These are phyloP conservation scores for Gymnopilus dilepis DNA, from an alignment of 768 basidiomycete genomes.

Conservation along the genomic window DNA sequence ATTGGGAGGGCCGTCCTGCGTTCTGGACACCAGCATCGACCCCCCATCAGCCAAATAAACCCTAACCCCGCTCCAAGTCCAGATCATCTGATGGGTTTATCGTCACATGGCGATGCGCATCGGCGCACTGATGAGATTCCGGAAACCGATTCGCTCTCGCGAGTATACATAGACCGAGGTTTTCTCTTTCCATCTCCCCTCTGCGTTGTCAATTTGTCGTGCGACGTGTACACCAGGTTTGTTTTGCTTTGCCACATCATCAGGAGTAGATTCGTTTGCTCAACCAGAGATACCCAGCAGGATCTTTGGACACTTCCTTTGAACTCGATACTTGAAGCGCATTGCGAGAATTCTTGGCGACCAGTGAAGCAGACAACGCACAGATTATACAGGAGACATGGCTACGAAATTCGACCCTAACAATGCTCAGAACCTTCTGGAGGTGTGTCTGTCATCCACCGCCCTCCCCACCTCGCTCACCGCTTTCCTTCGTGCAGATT, in stretches of 20 bases:
- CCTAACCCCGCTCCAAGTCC: conserved; percentile 14
- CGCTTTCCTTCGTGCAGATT: conserved; percentile 59
- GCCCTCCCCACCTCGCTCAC: background rate
- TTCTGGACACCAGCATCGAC: too few species aligned
- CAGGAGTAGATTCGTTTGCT: too few species aligned
- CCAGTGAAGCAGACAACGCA: background rate
- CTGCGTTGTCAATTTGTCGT: background rate
- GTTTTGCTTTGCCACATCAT: conserved; percentile 6
- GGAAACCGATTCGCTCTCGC: conserved; percentile 5
- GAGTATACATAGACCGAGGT: conserved; percentile 12
- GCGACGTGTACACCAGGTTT: too few species aligned
- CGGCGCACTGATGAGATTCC: background rate
- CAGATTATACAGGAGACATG: conserved; percentile 34
- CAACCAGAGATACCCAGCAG: background rate
- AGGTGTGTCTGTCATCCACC: conserved; percentile 54
- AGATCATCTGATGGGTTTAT: conserved; percentile 1
- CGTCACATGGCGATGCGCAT: conserved; percentile 18
- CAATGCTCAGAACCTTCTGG: conserved; percentile 88
- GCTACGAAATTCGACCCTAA: conserved; percentile 80
- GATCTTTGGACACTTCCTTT: background rate
- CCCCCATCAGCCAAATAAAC: background rate
- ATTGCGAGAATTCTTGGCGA: background rate
- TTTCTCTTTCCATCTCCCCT: background rate
- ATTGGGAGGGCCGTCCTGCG: too few species aligned
- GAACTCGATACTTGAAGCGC: too few species aligned